Base-by-base conservation (phyloP, 176 grass and related monocot species). In the Aegilops longissima region DNA sequence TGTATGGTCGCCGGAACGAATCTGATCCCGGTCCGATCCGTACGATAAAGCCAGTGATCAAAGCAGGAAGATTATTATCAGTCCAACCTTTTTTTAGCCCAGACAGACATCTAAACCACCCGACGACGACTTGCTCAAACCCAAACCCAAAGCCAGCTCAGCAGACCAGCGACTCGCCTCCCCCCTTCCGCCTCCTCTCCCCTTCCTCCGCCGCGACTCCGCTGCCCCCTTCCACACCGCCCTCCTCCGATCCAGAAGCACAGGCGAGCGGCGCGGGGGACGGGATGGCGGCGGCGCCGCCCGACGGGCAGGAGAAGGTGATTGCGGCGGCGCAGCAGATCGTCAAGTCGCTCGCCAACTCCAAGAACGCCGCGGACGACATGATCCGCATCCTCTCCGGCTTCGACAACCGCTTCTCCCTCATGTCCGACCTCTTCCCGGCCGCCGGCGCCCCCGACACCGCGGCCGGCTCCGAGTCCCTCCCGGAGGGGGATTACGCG, bases 311-410 rank as follows among this genome's bases (percentile, higher is more conserved):
- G 75, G 97, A 96, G 70, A 99, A 96, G 87, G 94, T 99, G 70
- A 95, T 95, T 23, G 85, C 94, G 34, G 82, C n/a, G n/a, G 95
- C 95, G 65, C 93, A 97, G 87, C 93, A 97, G 72, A 97, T 95
- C 87, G 95, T 97, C n/a, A 91, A 91, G 87, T 93, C 90, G 44
- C 95, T 97, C 70, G 95, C 92, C 70, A 97, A 89, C 52, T 95
- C 95, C 12, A 97, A 97, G 85, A 97, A 95, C 92, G 95, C 95
- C 18, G 91, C 95, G 17, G 95, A 93, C 61, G 95, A 97, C 82
- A 97, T 97, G 95, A 95, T 95, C 78, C 95, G 93, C 78, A 97
- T 97, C 79, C 89, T 97, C 59, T 97, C 95, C 24, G 90, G 95
- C 40, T 97, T 97, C 84, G 95, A 97, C 89, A 89, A 95, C 83